These are phyloP conservation scores for Leishmania mexicana DNA, from an alignment of 208 protist species.

Conservation along the genomic window DNA sequence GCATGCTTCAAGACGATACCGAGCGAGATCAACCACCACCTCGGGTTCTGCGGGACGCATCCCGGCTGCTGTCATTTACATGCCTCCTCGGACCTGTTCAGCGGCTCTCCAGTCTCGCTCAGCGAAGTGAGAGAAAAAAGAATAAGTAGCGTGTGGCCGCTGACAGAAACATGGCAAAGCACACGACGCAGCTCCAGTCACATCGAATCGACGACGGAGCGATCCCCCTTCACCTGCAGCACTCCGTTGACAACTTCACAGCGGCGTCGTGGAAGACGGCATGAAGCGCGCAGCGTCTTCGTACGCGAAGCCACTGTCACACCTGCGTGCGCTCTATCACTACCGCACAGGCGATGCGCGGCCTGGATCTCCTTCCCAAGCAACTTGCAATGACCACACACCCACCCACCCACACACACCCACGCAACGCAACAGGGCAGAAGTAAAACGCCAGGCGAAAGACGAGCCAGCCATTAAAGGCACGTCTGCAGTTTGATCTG, in stretches of 20 bases:
- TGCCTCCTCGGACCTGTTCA: neutral
- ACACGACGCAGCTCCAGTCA: too few relatives aligned
- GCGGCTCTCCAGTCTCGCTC: neutral
- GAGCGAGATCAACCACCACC: neutral
- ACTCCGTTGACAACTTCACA: too few relatives aligned
- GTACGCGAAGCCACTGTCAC: neutral
- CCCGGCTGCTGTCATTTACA: neutral
- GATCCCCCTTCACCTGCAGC: neutral
- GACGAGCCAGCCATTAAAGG: too few relatives aligned
- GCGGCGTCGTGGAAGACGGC: too few relatives aligned
- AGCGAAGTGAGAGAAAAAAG: neutral
- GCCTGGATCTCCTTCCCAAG: neutral
- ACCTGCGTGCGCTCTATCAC: neutral
- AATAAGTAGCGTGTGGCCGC: neutral
- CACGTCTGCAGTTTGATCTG: too few relatives aligned
- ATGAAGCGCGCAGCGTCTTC: neutral
- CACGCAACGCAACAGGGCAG: neutral
- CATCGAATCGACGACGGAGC: neutral
- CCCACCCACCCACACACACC: neutral
- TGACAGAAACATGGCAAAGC: too few relatives aligned
- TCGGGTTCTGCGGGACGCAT: neutral
- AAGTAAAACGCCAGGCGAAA: too few relatives aligned
- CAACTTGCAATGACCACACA: neutral
- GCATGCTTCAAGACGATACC: neutral
- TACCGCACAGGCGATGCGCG: neutral